Evolutionary conservation across 352 stramenopile species (phyloP).

Genomic region (Pythium guiyangense): DNA sequence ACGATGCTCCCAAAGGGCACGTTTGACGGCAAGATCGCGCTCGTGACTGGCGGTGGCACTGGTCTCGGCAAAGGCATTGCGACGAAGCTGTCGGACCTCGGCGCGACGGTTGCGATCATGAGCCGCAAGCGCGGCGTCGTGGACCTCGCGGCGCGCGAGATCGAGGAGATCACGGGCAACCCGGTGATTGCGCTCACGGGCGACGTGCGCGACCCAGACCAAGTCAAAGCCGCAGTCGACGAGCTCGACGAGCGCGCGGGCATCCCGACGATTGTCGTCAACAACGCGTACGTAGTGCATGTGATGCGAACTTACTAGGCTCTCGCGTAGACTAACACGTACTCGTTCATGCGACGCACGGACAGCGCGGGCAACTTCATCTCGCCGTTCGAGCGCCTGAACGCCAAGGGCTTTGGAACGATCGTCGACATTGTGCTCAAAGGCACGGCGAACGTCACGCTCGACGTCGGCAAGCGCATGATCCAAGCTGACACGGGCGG

Average conservation of each 20-base stretch:
- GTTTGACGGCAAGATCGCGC: conserved; percentile 82
- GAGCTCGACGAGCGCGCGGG: conserved; percentile 58
- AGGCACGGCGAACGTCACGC: conserved; percentile 79
- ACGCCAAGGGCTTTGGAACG: conserved; percentile 93
- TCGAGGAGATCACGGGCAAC: conserved; percentile 61
- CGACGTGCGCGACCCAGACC: conserved; percentile 88
- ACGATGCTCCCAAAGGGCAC: conserved; percentile 67
- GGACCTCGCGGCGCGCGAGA: conserved; percentile 74
- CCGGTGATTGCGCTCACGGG: conserved; percentile 60
- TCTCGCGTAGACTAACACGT: neutral
- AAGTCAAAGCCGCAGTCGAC: conserved; percentile 85
- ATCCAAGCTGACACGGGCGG: conserved; percentile 70
- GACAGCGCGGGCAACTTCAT: conserved; percentile 94
- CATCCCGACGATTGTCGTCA: conserved; percentile 75
- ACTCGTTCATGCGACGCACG: neutral
- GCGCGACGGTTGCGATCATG: conserved; percentile 93
- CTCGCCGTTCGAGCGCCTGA: conserved; percentile 87
- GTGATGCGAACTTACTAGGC: neutral
- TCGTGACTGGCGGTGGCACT: conserved; percentile 94
- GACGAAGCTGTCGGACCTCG: conserved; percentile 90
- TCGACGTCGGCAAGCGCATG: conserved; percentile 76
- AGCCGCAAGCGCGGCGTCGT: conserved; percentile 91
- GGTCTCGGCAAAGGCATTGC: conserved; percentile 94
- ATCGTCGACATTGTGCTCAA: conserved; percentile 96
- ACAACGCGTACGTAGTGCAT: conserved; percentile 46